These are phyloP conservation scores for Salix dunnii DNA, from an alignment of 345 rosid genomes.

Conservation along the genomic window DNA sequence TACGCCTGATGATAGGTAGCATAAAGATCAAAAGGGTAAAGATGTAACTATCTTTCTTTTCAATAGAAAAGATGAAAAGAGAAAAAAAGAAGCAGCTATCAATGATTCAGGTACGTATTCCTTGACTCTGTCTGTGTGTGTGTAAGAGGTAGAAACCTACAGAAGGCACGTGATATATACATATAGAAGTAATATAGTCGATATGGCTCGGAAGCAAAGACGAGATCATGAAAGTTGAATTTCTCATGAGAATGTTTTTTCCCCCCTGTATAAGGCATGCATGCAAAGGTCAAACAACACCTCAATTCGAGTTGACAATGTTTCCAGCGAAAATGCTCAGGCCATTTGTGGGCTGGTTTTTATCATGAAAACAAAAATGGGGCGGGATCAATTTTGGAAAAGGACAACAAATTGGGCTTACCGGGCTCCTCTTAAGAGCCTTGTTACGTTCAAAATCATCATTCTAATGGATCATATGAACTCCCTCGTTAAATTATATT, in stretches of 20 bases:
- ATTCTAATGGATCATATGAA: not conserved
- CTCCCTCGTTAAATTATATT: not conserved
- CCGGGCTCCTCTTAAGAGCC: not conserved
- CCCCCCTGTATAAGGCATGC: conserved; percentile 2
- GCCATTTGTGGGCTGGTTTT: too few relatives aligned
- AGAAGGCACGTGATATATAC: not conserved
- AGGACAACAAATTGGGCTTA: not conserved
- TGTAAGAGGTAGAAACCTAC: not conserved
- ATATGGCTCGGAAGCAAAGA: not conserved
- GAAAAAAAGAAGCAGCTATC: not conserved
- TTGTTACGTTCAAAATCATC: not conserved
- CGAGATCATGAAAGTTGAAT: conserved; percentile 1
- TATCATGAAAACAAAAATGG: too few relatives aligned
- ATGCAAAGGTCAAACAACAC: too few relatives aligned
- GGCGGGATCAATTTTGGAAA: too few relatives aligned
- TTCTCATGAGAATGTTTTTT: not conserved
- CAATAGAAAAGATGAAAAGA: not conserved
- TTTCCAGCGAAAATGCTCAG: too few relatives aligned
- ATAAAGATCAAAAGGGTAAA: not conserved
- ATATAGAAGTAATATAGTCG: not conserved
- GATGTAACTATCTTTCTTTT: not conserved
- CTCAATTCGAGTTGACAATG: too few relatives aligned
- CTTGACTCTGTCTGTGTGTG: not conserved
- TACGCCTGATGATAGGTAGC: not conserved
- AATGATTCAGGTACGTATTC: not conserved